Evolutionary conservation across 108 stramenopile genomes (phyloP), one percentile per base, ranked within the genome.

Genomic region (Cyclotella baltica): DNA sequence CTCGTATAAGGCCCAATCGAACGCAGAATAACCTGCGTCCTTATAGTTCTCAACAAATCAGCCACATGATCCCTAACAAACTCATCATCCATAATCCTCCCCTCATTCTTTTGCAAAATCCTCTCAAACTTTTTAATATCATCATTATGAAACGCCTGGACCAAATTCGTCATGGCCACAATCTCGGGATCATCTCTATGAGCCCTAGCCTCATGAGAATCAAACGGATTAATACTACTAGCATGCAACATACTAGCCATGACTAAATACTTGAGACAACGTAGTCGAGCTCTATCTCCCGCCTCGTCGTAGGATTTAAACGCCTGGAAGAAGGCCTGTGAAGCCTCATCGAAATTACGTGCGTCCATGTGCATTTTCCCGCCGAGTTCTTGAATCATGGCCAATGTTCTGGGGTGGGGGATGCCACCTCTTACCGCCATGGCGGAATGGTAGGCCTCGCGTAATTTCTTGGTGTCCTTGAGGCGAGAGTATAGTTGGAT

Each of bases 241-340:
- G 90, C 91, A 77, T 93, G 90, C 10, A 98, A 77, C 96, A 98
- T 98, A 52, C 89, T 90, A 4, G 95, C 94, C 90, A 98, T 82
- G n/a, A 98, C 95, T 23, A 96, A 64, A 76, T 98, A 98, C 75
- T 96, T 95, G 19, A 98, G 82, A 75, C 94, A 95, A 20, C 93
- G 81, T 51, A 97, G 70, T 8, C 97, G 84, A 68, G 80, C 78
- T 16, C 87, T 87, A 81, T 97, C 97, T 29, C 97, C 97, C 1
- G 97, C 97, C 81, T 97, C 97, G 78, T 97, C 97, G 85, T 96
- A 98, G 43, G 83, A 88, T 68, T 96, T 96, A 84, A 96, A 98
- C n/a, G 96, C 93, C 61, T 94, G 92, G 63, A 96, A 94, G 76
- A 96, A 96, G 2, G 97, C 88, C 31, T 88, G 92, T 18, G 82